These are phyloP conservation scores for Inga laurina DNA, from an alignment of 306 rosid genomes.

Conservation along the genomic window DNA sequence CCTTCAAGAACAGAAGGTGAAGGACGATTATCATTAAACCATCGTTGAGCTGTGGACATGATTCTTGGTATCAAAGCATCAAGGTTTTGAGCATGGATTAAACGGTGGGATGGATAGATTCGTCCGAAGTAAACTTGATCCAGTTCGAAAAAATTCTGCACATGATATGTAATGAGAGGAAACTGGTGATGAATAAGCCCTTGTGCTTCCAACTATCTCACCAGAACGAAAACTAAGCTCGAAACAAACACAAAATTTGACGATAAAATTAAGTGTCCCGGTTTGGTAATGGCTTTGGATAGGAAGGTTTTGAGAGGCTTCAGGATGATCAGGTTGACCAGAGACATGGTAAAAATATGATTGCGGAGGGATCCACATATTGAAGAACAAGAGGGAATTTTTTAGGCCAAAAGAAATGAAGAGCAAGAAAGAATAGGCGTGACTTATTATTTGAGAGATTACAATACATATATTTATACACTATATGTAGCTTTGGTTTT, in stretches of 20 bases:
- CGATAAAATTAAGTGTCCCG: background rate
- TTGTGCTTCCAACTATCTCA: background rate
- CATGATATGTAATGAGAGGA: background rate
- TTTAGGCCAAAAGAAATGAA: too few species aligned
- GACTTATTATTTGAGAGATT: too few species aligned
- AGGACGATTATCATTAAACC: background rate
- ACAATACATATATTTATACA: too few species aligned
- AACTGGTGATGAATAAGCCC: background rate
- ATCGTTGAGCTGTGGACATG: background rate
- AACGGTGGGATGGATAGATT: background rate
- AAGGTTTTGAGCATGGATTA: background rate
- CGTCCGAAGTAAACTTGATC: background rate
- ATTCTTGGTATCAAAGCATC: background rate
- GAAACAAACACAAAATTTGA: background rate
- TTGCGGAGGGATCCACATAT: too few species aligned
- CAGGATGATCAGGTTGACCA: background rate
- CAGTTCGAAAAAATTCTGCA: background rate
- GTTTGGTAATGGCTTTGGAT: background rate
- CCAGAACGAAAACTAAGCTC: background rate
- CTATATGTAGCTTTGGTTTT: too few species aligned
- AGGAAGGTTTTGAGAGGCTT: background rate
- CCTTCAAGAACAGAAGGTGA: background rate
- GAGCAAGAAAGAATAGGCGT: too few species aligned
- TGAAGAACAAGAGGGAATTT: too few species aligned
- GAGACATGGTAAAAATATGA: background rate